Percentiles rank a stretch among this genome's conserved stretches.
phyloP scores from a whole-genome alignment of 805 yeast species.

The Ogataea corticis region DNA sequence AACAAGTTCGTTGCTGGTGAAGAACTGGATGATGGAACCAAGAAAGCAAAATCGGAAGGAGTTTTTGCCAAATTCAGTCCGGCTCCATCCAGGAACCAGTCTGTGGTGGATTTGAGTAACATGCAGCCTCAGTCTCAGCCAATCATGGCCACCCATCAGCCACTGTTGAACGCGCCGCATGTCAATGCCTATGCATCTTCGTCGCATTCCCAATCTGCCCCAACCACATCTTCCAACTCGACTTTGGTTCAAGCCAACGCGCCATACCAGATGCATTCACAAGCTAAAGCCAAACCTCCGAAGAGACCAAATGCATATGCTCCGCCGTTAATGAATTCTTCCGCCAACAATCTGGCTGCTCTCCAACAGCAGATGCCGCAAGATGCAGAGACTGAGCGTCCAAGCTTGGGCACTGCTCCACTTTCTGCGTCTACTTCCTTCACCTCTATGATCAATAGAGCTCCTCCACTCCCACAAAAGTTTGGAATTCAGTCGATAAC shows the following conservation, averaged over 20 bases:
- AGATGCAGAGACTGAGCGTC: slow-evolving; percentile 1
- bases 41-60: slow-evolving; percentile 44
- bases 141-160: slow-evolving; percentile 15
- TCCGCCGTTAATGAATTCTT: slow-evolving; percentile 7
- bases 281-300: slow-evolving; percentile 13
- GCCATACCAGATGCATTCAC: slow-evolving; percentile 12
- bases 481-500: background rate
- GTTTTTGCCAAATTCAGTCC: slow-evolving; percentile 75
- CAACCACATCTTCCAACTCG: slow-evolving; percentile 25
- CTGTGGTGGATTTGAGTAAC: slow-evolving; percentile 36
- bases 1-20: slow-evolving; percentile 87
- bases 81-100: slow-evolving; percentile 57
- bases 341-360: background rate
- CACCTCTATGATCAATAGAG: slow-evolving; percentile 1
- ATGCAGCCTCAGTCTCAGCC: slow-evolving; percentile 25
- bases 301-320: slow-evolving; percentile 15
- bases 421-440: slow-evolving; percentile 6
- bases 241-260: slow-evolving; percentile 17
- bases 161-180: slow-evolving; percentile 5
- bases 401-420: slow-evolving; percentile 6
- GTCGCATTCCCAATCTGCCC: slow-evolving; percentile 24
- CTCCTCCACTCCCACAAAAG: slow-evolving; percentile 3
- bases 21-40: slow-evolving; percentile 44
- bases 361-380: background rate
- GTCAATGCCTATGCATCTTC: slow-evolving; percentile 14